A percentile compares a stretch with the other conserved stretches of the same genome.
Evolutionary conservation across 768 basidiomycete species (phyloP).

Genomic region (Psilocybe azurescens): DNA sequence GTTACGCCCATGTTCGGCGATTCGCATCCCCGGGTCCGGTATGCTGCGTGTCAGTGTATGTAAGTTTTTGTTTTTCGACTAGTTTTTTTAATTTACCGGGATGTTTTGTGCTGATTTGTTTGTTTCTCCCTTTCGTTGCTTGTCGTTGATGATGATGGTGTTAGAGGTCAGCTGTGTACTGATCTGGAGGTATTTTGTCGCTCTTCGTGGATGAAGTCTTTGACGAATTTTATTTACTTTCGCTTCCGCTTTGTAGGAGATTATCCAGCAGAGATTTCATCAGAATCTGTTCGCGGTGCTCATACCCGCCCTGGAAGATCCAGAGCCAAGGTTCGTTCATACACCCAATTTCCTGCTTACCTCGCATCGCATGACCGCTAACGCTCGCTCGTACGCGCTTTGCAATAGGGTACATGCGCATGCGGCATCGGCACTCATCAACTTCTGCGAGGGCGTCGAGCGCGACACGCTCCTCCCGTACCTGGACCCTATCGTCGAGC

Average conservation of each 20-base stretch:
- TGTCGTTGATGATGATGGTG: neutral
- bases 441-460: constrained; percentile 89
- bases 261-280: constrained; percentile 77
- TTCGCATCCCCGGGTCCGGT: constrained; percentile 74
- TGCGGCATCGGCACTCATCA: constrained; percentile 87
- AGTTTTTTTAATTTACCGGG: too few species aligned
- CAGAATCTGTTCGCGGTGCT: constrained; percentile 71
- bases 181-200: constrained; percentile 70
- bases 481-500: constrained; percentile 80
- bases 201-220: too few species aligned
- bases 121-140: too few species aligned
- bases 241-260: constrained; percentile 47
- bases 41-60: constrained; percentile 90
- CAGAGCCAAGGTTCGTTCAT: constrained; percentile 66
- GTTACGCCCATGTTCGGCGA: constrained; percentile 82
- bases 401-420: constrained; percentile 80
- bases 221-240: too few species aligned
- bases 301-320: constrained; percentile 76
- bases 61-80: constrained; percentile 38
- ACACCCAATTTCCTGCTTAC: too few species aligned
- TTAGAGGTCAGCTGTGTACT: constrained; percentile 86
- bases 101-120: too few species aligned
- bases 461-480: constrained; percentile 75
- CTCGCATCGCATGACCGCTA: too few species aligned
- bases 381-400: too few species aligned